Evolutionary conservation across 2,329 filamentous ascomycete species (phyloP).

Genomic region (Clathrospora elynae): DNA sequence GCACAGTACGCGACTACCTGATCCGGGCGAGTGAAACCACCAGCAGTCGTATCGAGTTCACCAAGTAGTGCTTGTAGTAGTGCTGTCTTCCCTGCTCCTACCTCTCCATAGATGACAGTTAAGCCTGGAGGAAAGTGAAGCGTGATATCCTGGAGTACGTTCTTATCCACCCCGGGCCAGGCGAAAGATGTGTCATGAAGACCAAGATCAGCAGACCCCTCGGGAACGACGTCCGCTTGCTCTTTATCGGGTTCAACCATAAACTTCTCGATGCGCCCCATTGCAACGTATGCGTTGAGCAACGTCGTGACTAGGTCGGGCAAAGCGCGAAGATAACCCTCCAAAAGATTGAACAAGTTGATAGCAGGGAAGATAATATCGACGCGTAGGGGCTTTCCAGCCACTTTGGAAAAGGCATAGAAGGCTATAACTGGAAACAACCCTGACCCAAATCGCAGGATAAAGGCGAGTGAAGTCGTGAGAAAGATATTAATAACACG

Average conservation of each 20-base stretch:
- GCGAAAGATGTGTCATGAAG: slow-evolving; percentile 73
- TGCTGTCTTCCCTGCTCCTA: slow-evolving; percentile 68
- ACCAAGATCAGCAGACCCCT: slow-evolving; percentile 48
- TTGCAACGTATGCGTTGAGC: slow-evolving; percentile 81
- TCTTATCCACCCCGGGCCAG: slow-evolving; percentile 71
- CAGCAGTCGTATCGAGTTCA: slow-evolving; percentile 60
- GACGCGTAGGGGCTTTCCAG: slow-evolving; percentile 70
- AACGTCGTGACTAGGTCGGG: slow-evolving; percentile 76
- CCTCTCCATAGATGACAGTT: slow-evolving; percentile 67
- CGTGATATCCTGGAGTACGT: slow-evolving; percentile 61
- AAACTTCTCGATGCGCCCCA: slow-evolving; percentile 81
- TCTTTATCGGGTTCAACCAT: slow-evolving; percentile 84
- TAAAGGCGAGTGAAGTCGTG: slow-evolving; percentile 66
- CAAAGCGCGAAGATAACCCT: slow-evolving; percentile 73
- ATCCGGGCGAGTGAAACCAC: slow-evolving; percentile 58
- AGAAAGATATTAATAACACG: slow-evolving; percentile 68
- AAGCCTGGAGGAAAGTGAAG: slow-evolving; percentile 62
- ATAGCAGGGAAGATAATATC: slow-evolving; percentile 87
- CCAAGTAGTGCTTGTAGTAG: slow-evolving; percentile 64
- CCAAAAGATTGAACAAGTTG: slow-evolving; percentile 77
- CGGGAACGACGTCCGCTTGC: slow-evolving; percentile 50
- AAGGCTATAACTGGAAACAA: slow-evolving; percentile 82
- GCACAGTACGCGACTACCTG: slow-evolving; percentile 67
- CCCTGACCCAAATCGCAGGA: slow-evolving; percentile 73
- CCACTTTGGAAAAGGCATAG: slow-evolving; percentile 76